Evolutionary conservation across 2,329 filamentous ascomycete genomes (phyloP), one percentile per base, ranked within the genome.

Genomic region (Lomentospora prolificans): DNA sequence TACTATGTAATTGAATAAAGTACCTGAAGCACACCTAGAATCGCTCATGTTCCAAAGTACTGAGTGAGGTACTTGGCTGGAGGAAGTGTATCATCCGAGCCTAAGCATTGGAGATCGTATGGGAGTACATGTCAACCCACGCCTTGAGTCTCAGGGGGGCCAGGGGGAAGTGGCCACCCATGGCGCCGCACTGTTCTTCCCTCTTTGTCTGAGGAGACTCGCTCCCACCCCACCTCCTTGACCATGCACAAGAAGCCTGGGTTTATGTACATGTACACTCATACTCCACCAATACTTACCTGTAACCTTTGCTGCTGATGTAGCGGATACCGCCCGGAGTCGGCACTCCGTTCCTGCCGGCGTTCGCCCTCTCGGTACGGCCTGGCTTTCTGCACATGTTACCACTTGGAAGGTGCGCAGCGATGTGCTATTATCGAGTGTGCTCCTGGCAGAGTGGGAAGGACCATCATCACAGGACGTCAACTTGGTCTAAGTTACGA

Each of bases 321-420:
- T 44, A n/a, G n/a, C 17, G 24, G 24, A 28, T 54, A 54, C 51
- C 36, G 28, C 41, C 24, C 51, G 51, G 51, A 27, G 36, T n/a
- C 33, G 22, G 51, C 33, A 44, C 36, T 44, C 51, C 51, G 51
- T 46, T 54, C 36, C 51, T 44, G 33, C 51, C 51, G 51, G 51
- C 8, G 8, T 7, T 41, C 30, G 7, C 51, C 51, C 51, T 39
- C 48, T 6, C 7, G 24, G 33, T 12, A 7, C 12, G 30, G 7
- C 30, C 30, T 33, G 30, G n/a, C 22, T 27, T n/a, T 28, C 48
- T 50, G 48, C 48, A 12, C 48, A 14, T 24, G 41, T 48, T 14
- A 17, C 30, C 30, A 33, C 30, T 33, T 27, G 19, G 50, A 33
- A 12, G 30, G 28, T 31, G 33, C 28, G 28, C 50, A 31, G 24